These are phyloP conservation scores for Exserohilum turcica DNA, from an alignment of 2,329 filamentous ascomycete genomes.

Conservation along the genomic window DNA sequence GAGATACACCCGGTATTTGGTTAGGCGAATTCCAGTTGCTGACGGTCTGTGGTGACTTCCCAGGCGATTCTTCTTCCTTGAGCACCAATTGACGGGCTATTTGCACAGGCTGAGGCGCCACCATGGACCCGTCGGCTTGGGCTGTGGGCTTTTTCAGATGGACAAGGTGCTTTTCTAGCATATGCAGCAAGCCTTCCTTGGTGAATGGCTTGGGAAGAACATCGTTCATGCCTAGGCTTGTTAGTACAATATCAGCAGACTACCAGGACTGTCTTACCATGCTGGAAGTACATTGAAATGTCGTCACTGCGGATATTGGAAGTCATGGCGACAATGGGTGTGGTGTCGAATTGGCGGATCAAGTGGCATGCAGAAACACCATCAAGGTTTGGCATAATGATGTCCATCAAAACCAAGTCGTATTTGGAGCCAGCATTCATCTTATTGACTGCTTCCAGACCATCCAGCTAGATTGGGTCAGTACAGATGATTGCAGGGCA, in stretches of 20 bases:
- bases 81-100: constrained; percentile 59
- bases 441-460: constrained; percentile 88
- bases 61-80: constrained; percentile 67
- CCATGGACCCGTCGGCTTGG: constrained; percentile 52
- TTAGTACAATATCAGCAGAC: constrained; percentile 28
- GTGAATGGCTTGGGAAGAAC: constrained; percentile 97
- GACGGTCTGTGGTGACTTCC: constrained; percentile 63
- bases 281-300: constrained; percentile 95
- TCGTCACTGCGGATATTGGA: constrained; percentile 97
- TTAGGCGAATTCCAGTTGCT: constrained; percentile 69
- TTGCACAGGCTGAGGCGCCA: constrained; percentile 57
- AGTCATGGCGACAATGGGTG: constrained; percentile 97
- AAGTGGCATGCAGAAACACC: constrained; percentile 93
- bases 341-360: constrained; percentile 83
- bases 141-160: constrained; percentile 72
- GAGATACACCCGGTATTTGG: constrained; percentile 62
- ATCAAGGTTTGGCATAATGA: constrained; percentile 96
- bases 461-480: constrained; percentile 68
- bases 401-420: constrained; percentile 62
- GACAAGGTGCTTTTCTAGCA: constrained; percentile 87
- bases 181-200: constrained; percentile 74
- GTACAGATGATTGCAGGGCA: constrained; percentile 4
- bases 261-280: constrained; percentile 67
- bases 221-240: constrained; percentile 83
- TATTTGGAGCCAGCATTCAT: constrained; percentile 70